phyloP scores from a whole-genome alignment of 164 flowering plant species.

The Magnolia kwangsiensis region DNA sequence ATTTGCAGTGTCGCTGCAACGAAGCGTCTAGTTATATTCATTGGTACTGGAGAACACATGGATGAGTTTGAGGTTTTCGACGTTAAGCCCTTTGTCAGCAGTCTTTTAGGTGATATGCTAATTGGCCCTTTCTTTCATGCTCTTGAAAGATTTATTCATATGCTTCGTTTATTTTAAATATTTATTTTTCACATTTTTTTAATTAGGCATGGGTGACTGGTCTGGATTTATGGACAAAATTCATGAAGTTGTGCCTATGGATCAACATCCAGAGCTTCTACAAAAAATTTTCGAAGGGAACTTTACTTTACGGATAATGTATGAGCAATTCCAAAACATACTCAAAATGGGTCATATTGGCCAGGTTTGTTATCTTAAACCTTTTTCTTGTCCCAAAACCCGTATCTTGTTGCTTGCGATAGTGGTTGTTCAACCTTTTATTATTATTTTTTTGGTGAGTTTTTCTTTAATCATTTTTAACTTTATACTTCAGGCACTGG shows the following conservation, averaged over 20 bases:
- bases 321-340: slow-evolving; percentile 91
- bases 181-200: slow-evolving; percentile 6
- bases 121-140: not conserved
- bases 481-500: not conserved
- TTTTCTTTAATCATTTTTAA: not conserved
- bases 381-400: not conserved
- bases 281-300: slow-evolving; percentile 93
- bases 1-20: slow-evolving; percentile 89
- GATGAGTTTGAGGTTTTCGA: slow-evolving; percentile 99
- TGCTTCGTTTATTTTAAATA: not conserved
- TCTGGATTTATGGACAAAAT: slow-evolving; percentile 99
- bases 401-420: too few species aligned
- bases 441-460: not conserved
- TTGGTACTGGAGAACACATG: slow-evolving; percentile 99
- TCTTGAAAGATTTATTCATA: too few species aligned
- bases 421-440: too few species aligned
- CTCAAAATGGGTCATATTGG: slow-evolving; percentile 98
- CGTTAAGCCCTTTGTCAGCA: slow-evolving; percentile 96
- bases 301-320: slow-evolving; percentile 90
- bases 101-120: slow-evolving; percentile 65
- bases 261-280: slow-evolving; percentile 95
- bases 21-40: slow-evolving; percentile 91
- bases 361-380: slow-evolving; percentile 50
- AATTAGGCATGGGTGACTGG: slow-evolving; percentile 96
- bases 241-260: slow-evolving; percentile 98